Conservation (phyloP, 177 flowering plant genomes). For the Vitis hybrid region DNA sequence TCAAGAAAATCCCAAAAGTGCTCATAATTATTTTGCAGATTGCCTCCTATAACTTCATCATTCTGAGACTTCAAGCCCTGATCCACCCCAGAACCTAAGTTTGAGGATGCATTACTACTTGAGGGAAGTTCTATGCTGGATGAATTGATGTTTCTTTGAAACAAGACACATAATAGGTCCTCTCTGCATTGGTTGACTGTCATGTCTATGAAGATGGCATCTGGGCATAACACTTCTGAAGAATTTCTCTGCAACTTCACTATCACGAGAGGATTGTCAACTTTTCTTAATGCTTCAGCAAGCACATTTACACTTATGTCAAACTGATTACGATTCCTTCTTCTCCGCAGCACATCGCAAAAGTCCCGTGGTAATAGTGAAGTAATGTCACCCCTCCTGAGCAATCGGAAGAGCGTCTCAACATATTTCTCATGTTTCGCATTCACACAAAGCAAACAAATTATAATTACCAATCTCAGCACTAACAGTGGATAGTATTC, state of each 20-base stretch:
- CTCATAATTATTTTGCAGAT: neutral
- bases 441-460: slow-evolving; percentile 42
- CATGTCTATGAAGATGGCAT: slow-evolving; percentile 27
- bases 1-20: slow-evolving; percentile 23
- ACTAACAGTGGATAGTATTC: slow-evolving; percentile 33
- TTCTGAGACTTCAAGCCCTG: slow-evolving; percentile 1
- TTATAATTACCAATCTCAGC: slow-evolving; percentile 39
- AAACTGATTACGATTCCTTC: neutral
- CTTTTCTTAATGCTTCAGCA: slow-evolving; percentile 38
- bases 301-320: slow-evolving; percentile 8
- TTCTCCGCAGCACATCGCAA: slow-evolving; percentile 17
- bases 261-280: slow-evolving; percentile 49
- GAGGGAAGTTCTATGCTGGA: neutral
- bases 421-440: slow-evolving; percentile 15
- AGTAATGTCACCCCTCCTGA: slow-evolving; percentile 27
- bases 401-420: slow-evolving; percentile 20
- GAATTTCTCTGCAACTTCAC: slow-evolving; percentile 12
- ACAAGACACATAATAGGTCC: slow-evolving; percentile 27
- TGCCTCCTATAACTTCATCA: slow-evolving; percentile 1
- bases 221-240: slow-evolving; percentile 12
- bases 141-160: slow-evolving; percentile 22
- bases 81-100: neutral
- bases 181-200: slow-evolving; percentile 20
- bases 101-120: slow-evolving; percentile 3
- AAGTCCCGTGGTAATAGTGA: slow-evolving; percentile 43